A percentile compares a stretch with the other conserved stretches of the same genome.
These are phyloP conservation scores for Amanita muscaria DNA, from an alignment of 768 basidiomycete genomes.

Conservation along the genomic window DNA sequence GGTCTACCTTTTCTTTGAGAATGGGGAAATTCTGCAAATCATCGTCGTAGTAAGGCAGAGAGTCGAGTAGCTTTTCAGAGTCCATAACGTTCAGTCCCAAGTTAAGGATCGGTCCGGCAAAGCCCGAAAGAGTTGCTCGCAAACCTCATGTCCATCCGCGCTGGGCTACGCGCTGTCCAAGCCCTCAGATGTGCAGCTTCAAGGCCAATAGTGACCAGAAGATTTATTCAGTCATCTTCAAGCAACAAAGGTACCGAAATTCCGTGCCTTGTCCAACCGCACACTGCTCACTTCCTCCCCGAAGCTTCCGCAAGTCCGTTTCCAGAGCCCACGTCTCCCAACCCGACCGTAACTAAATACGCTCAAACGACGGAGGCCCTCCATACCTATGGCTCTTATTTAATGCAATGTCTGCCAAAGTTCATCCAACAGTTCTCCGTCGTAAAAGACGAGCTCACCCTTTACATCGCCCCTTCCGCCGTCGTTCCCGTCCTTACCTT, in stretches of 20 bases:
- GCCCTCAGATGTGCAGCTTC: slow-evolving; percentile 32
- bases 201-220: slow-evolving; percentile 25
- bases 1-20: slow-evolving; percentile 67
- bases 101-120: slow-evolving; percentile 24
- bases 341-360: slow-evolving; percentile 68
- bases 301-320: slow-evolving; percentile 73
- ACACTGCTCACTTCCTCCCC: slow-evolving; percentile 10
- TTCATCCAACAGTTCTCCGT: slow-evolving; percentile 98
- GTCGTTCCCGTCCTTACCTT: slow-evolving; percentile 84
- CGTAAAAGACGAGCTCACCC: slow-evolving; percentile 88
- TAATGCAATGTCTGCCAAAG: slow-evolving; percentile 90
- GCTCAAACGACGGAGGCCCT: slow-evolving; percentile 68
- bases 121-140: slow-evolving; percentile 21
- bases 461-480: slow-evolving; percentile 78
- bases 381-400: slow-evolving; percentile 89
- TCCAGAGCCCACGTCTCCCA: slow-evolving; percentile 80
- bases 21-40: slow-evolving; percentile 72
- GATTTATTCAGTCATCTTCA: slow-evolving; percentile 40
- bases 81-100: slow-evolving; percentile 7
- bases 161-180: slow-evolving; percentile 34
- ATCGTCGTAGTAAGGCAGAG: slow-evolving; percentile 91
- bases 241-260: slow-evolving; percentile 36
- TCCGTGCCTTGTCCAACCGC: slow-evolving; percentile 7
- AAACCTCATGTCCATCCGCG: slow-evolving; percentile 27
- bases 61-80: slow-evolving; percentile 53